These are phyloP conservation scores for Tricladium varicosporioides DNA, from an alignment of 2,329 filamentous ascomycete genomes.

Conservation along the genomic window DNA sequence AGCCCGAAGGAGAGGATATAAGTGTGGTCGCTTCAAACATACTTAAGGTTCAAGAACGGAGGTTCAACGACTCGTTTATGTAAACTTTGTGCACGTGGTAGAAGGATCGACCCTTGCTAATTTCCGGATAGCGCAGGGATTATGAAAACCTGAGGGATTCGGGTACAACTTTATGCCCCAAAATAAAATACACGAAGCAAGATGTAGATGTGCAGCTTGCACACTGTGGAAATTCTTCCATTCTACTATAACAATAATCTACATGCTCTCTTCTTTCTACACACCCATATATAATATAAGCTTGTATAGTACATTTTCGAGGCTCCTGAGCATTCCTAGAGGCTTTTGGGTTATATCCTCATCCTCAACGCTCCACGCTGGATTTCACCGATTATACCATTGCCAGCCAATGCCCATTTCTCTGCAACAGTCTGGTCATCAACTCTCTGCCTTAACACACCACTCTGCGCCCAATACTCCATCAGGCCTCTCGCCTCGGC, in stretches of 20 bases:
- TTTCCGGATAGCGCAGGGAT: neutral
- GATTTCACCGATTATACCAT: slow-evolving; percentile 83
- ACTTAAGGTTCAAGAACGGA: neutral
- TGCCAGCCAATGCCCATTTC: slow-evolving; percentile 78
- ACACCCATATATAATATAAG: too few species aligned
- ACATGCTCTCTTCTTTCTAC: too few species aligned
- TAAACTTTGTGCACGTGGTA: neutral
- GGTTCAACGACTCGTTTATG: neutral
- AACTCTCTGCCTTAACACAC: slow-evolving; percentile 68
- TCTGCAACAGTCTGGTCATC: slow-evolving; percentile 70
- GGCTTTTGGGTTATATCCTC: slow-evolving; percentile 14
- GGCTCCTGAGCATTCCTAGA: too few species aligned
- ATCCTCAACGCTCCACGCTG: slow-evolving; percentile 59
- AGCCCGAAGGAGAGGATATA: too few species aligned
- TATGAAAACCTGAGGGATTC: too few species aligned
- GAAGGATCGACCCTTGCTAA: neutral
- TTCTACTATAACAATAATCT: too few species aligned
- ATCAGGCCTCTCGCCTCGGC: slow-evolving; percentile 73
- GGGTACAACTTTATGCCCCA: too few species aligned
- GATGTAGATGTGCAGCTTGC: too few species aligned
- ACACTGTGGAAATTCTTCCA: too few species aligned
- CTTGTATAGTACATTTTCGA: too few species aligned
- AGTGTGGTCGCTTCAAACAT: too few species aligned
- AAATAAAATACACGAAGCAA: too few species aligned
- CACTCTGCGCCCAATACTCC: slow-evolving; percentile 90